These are phyloP conservation scores for Agastache rugosa DNA, from an alignment of 257 asterid species.

Conservation along the genomic window DNA sequence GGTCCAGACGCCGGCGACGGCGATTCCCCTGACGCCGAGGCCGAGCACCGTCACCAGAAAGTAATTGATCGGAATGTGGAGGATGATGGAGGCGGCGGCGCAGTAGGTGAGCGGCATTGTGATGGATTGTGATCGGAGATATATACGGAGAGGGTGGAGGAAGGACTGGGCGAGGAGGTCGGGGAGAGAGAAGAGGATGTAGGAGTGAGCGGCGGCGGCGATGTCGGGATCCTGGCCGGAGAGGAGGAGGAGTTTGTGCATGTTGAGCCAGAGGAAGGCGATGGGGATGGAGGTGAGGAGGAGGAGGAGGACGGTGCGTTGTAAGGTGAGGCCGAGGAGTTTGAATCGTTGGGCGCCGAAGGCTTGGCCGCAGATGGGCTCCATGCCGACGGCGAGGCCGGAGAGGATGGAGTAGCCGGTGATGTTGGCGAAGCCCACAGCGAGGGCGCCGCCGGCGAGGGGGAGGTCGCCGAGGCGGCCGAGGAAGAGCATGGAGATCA, in stretches of 20 bases:
- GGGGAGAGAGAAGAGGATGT: constrained; percentile 52
- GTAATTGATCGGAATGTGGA: constrained; percentile 58
- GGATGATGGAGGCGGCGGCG: constrained; percentile 44
- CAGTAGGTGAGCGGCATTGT: constrained; percentile 59
- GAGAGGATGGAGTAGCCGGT: constrained; percentile 67
- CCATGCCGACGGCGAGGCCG: constrained; percentile 70
- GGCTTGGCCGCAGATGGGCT: constrained; percentile 71
- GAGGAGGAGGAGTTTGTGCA: constrained; percentile 42
- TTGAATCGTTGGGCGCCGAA: constrained; percentile 59
- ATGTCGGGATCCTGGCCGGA: constrained; percentile 55
- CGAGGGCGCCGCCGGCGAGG: constrained; percentile 62
- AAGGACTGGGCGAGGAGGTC: constrained; percentile 51
- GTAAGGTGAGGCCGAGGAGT: constrained; percentile 54
- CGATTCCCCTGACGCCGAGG: constrained; percentile 61
- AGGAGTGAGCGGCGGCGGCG: constrained; percentile 51
- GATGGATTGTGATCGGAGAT: constrained; percentile 59
- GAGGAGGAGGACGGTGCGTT: constrained; percentile 50
- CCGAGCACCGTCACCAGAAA: constrained; percentile 49
- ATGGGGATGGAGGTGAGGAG: constrained; percentile 51
- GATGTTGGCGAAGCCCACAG: constrained; percentile 58
- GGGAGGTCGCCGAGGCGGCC: constrained; percentile 57
- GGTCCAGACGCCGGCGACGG: constrained; percentile 61
- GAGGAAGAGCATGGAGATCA: constrained; percentile 63
- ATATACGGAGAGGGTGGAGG: constrained; percentile 59
- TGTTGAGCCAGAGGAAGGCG: constrained; percentile 58